A percentile compares a stretch with the other conserved stretches of the same genome.
These are phyloP conservation scores for Fusarium odoratissimum DNA, from an alignment of 2,329 filamentous ascomycete species.

Conservation along the genomic window DNA sequence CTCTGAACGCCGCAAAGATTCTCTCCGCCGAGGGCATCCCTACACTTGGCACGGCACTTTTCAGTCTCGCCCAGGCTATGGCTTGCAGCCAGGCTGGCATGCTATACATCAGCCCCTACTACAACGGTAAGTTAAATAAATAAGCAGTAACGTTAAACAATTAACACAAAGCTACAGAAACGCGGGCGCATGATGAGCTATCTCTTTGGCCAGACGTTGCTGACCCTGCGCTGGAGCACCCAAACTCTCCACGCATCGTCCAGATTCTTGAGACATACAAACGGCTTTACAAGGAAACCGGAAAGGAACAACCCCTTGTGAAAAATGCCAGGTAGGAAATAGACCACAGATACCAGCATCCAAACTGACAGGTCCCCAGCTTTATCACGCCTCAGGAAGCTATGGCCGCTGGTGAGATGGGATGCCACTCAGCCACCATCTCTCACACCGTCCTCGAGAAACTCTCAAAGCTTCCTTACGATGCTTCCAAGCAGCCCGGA, in stretches of 20 bases:
- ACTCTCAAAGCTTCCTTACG: conserved; percentile 54
- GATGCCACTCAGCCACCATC: conserved; percentile 60
- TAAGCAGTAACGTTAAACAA: fast-evolving
- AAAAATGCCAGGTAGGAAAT: conserved; percentile 57
- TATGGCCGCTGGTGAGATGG: conserved; percentile 59
- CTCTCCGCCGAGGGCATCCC: conserved; percentile 58
- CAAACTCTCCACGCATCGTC: conserved; percentile 59
- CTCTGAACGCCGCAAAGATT: conserved; percentile 57
- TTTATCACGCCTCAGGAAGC: conserved; percentile 57
- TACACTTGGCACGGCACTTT: conserved; percentile 60
- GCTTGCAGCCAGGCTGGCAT: conserved; percentile 60
- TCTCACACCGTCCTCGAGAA: conserved; percentile 53
- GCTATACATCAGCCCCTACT: conserved; percentile 63
- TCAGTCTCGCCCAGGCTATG: conserved; percentile 61
- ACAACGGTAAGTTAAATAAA: conserved; percentile 51
- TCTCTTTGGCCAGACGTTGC: conserved; percentile 59
- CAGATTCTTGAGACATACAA: conserved; percentile 62
- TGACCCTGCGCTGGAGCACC: conserved; percentile 60
- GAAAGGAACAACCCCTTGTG: conserved; percentile 60
- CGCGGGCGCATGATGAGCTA: conserved; percentile 55
- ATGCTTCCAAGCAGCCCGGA: conserved; percentile 52
- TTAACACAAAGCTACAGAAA: conserved; percentile 48
- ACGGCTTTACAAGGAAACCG: conserved; percentile 58
- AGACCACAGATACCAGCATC: fast-evolving
- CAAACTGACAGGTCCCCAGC: conserved; percentile 39